These are phyloP conservation scores for Backusella parvicylindrica DNA, from an alignment of 192 early-diverging fungal genomes.

Conservation along the genomic window DNA sequence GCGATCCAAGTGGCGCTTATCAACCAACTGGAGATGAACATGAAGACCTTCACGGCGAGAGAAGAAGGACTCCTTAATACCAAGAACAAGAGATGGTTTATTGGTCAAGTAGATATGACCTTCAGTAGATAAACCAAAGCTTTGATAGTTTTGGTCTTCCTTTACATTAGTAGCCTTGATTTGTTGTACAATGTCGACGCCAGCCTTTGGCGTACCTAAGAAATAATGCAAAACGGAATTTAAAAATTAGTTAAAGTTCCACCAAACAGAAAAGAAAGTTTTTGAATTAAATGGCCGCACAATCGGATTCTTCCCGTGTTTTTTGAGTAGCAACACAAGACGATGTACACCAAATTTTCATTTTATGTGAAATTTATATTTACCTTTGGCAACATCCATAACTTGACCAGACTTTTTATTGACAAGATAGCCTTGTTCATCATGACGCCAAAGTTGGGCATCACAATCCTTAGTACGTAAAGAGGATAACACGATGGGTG, in stretches of 20 bases:
- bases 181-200: conserved; percentile 28
- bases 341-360: background rate
- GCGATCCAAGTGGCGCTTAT: conserved; percentile 18
- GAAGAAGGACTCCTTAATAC: conserved; percentile 32
- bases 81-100: conserved; percentile 17
- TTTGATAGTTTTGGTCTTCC: conserved; percentile 14
- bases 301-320: background rate
- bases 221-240: background rate
- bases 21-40: conserved; percentile 28
- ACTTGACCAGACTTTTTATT: conserved; percentile 32
- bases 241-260: background rate
- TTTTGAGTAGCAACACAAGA: background rate
- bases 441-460: conserved; percentile 22
- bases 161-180: conserved; percentile 6
- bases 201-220: conserved; percentile 23
- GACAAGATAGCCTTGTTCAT: conserved; percentile 17
- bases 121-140: conserved; percentile 10
- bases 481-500: conserved; percentile 17
- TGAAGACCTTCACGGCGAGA: conserved; percentile 33
- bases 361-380: background rate
- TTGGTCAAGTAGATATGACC: conserved; percentile 21
- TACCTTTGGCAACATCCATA: conserved; percentile 28
- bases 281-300: background rate
- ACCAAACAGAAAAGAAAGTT: background rate
- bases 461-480: conserved; percentile 24